Evolutionary conservation across 495 filamentous ascomycete species (phyloP).

Genomic region (Lasiosphaeriaceae sp.): DNA sequence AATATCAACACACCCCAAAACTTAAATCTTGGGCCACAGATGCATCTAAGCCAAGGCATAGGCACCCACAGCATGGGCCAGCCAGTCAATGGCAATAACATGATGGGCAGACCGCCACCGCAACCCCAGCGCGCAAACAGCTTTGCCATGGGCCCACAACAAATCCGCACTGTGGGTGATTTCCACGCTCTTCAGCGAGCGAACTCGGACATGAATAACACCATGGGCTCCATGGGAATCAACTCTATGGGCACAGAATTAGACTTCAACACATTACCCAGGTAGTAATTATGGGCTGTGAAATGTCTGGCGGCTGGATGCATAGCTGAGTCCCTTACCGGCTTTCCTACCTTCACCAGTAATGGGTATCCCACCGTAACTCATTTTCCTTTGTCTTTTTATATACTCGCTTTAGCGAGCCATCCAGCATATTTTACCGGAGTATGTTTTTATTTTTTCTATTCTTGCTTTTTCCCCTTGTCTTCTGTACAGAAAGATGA

Average conservation of each 20-base stretch:
- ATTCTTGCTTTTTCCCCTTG: neutral
- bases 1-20: slow-evolving; percentile 28
- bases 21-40: slow-evolving; percentile 21
- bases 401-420: slow-evolving; percentile 1
- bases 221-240: slow-evolving; percentile 35
- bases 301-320: neutral
- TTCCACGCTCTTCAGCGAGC: slow-evolving; percentile 44
- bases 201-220: slow-evolving; percentile 33
- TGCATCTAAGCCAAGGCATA: slow-evolving; percentile 33
- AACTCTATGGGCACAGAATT: slow-evolving; percentile 27
- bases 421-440: slow-evolving; percentile 14
- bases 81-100: slow-evolving; percentile 23
- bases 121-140: slow-evolving; percentile 37
- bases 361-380: too few relatives aligned
- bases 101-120: slow-evolving; percentile 36
- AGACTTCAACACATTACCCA: slow-evolving; percentile 31
- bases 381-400: slow-evolving; percentile 10
- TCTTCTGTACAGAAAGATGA: slow-evolving; percentile 2
- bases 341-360: neutral
- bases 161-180: slow-evolving; percentile 42
- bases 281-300: slow-evolving; percentile 20
- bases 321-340: neutral
- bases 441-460: slow-evolving; percentile 9
- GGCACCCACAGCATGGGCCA: slow-evolving; percentile 22
- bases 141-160: slow-evolving; percentile 38